Evolutionary conservation across 2,329 filamentous ascomycete species (phyloP).

Genomic region (Uncinocarpus reesii): DNA sequence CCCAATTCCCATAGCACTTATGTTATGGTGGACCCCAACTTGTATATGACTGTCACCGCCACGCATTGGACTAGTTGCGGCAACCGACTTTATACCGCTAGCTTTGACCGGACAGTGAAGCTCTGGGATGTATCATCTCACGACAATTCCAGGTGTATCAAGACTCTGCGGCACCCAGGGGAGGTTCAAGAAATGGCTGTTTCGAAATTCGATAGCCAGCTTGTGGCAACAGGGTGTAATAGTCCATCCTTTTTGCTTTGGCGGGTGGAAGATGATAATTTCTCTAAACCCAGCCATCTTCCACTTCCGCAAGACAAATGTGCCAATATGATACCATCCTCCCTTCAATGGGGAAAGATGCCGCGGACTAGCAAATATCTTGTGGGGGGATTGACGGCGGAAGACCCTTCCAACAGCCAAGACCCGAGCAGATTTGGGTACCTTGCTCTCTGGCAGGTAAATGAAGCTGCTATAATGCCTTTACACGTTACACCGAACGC

Average conservation of each 20-base stretch:
- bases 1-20: slow-evolving; percentile 39
- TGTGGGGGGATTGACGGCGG: slow-evolving; percentile 46
- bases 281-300: background rate
- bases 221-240: slow-evolving; percentile 42
- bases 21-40: slow-evolving; percentile 41
- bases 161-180: slow-evolving; percentile 37
- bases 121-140: slow-evolving; percentile 42
- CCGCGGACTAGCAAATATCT: slow-evolving; percentile 35
- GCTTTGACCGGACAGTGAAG: slow-evolving; percentile 48
- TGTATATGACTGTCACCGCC: slow-evolving; percentile 49
- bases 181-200: slow-evolving; percentile 45
- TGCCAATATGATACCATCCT: slow-evolving; percentile 28
- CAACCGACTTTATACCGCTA: slow-evolving; percentile 42
- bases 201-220: slow-evolving; percentile 28
- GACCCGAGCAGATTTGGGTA: slow-evolving; percentile 39
- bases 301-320: background rate
- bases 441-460: slow-evolving; percentile 45
- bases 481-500: slow-evolving; percentile 39
- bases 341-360: slow-evolving; percentile 40
- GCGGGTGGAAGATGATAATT: slow-evolving; percentile 18
- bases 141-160: slow-evolving; percentile 22
- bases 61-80: slow-evolving; percentile 43
- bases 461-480: slow-evolving; percentile 27
- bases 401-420: slow-evolving; percentile 26
- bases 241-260: slow-evolving; percentile 29